These are phyloP conservation scores for Jackrogersella multiformis DNA, from an alignment of 495 filamentous ascomycete genomes.

Conservation along the genomic window DNA sequence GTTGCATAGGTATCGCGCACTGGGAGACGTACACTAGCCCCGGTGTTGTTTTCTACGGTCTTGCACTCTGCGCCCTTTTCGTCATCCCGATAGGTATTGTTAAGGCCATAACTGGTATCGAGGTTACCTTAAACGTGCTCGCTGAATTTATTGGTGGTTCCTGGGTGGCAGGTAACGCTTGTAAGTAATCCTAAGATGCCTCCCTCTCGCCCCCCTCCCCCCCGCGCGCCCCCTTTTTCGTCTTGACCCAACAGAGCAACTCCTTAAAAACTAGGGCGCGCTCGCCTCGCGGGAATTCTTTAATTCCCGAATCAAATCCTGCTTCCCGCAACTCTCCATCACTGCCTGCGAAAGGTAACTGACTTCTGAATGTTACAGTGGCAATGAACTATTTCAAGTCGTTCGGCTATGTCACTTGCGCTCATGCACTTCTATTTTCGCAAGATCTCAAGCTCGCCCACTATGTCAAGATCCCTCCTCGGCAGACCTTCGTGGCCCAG, in stretches of 20 bases:
- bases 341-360: neutral
- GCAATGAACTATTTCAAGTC: conserved; percentile 59
- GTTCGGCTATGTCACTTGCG: conserved; percentile 55
- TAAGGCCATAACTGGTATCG: conserved; percentile 53
- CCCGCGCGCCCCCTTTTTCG: neutral
- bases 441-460: conserved; percentile 57
- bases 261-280: neutral
- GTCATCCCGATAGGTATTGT: conserved; percentile 56
- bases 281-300: conserved; percentile 3
- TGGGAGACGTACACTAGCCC: conserved; percentile 55
- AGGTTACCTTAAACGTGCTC: conserved; percentile 55
- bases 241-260: neutral
- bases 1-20: conserved; percentile 48
- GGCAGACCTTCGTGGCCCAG: conserved; percentile 55
- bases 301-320: neutral
- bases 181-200: conserved; percentile 6
- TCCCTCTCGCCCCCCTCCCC: neutral
- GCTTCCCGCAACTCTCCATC: neutral
- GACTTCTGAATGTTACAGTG: conserved; percentile 22
- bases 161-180: conserved; percentile 52
- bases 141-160: conserved; percentile 59
- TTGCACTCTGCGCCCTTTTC: conserved; percentile 54
- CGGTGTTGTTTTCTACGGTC: conserved; percentile 54
- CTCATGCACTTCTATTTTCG: conserved; percentile 51
- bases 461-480: conserved; percentile 56